Evolutionary conservation across 192 early-diverging fungal genomes (phyloP), one percentile per base, ranked within the genome.

Genomic region (Coemansia sp.): DNA sequence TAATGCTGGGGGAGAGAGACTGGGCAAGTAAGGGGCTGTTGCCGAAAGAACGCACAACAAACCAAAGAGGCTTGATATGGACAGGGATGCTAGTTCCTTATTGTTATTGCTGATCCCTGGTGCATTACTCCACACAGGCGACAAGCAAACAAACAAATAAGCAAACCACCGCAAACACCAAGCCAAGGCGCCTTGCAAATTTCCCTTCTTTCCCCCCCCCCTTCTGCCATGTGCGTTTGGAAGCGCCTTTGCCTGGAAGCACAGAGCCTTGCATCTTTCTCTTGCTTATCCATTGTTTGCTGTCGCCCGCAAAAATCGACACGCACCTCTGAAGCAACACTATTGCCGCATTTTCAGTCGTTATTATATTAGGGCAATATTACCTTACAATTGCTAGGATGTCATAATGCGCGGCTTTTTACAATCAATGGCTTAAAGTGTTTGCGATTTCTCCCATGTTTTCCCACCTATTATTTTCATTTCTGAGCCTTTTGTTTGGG

Each of bases 51-150:
- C 16, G 30, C 53, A 33, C 3, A 16, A 16, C 15, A 29, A 34
- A 56, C 53, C 13, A 56, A 30, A 18, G 53, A 56, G 53, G 53
- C 53, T 56, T 56, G 53, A 30, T 16, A 29, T n/a, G 15, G 29
- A 9, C 10, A n/a, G 51, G 28, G 51, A 29, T 53, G 51, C 23
- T 29, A 26, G 51, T 4, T 53, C 26, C 51, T 46, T 53, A 57
- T 57, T 57, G 31, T 57, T 57, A 57, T 57, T 57, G 55, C 30
- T 57, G 55, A 57, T 57, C 55, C 55, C 55, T 31, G 55, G 8
- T 34, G 31, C 31, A 57, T 34, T 57, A 57, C 55, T 57, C 55
- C 31, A 57, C 55, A 57, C 55, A 34, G 55, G 20, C 48, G n/a
- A n/a, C n/a, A n/a, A n/a, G n/a, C n/a, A n/a, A n/a, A n/a, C n/a